Conservation (phyloP, 495 filamentous ascomycete genomes). For the Penicillium ucsense region DNA sequence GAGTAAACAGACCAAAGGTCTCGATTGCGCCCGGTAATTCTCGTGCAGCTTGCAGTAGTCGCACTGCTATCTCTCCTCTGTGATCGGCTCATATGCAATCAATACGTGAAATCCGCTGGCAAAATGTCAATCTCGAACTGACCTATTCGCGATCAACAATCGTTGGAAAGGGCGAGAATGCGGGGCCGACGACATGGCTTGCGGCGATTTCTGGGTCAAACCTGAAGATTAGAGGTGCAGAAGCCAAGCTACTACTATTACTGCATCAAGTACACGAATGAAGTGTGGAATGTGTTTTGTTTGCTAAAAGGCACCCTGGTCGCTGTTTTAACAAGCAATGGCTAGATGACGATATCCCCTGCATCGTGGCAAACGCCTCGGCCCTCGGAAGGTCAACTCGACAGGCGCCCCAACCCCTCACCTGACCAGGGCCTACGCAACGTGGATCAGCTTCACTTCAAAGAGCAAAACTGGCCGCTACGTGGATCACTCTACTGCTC, state of each 20-base stretch:
- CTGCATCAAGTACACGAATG: no score
- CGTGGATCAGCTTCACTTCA: background rate
- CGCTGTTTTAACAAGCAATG: background rate
- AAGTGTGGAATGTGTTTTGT: no score
- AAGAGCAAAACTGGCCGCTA: no score
- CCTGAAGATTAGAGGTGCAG: background rate
- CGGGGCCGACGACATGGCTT: conserved; percentile 14
- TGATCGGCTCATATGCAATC: no score
- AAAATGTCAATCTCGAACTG: background rate
- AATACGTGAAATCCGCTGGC: no score
- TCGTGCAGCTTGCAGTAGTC: conserved; percentile 46
- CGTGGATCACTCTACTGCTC: no score
- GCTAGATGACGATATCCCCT: background rate
- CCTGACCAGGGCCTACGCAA: background rate
- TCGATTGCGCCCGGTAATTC: conserved; percentile 40
- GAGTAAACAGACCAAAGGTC: conserved; percentile 44
- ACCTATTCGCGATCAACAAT: conserved; percentile 52
- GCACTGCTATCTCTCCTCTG: conserved; percentile 51
- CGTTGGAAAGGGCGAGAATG: conserved; percentile 35
- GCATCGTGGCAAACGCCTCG: conserved; percentile 5
- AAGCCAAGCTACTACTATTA: no score
- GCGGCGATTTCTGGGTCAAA: conserved; percentile 3
- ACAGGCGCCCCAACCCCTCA: conserved; percentile 1
- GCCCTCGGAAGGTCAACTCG: conserved; percentile 5
- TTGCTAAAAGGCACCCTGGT: no score